Evolutionary conservation across 257 asterid species (phyloP).

Genomic region (Apocynum venetum): DNA sequence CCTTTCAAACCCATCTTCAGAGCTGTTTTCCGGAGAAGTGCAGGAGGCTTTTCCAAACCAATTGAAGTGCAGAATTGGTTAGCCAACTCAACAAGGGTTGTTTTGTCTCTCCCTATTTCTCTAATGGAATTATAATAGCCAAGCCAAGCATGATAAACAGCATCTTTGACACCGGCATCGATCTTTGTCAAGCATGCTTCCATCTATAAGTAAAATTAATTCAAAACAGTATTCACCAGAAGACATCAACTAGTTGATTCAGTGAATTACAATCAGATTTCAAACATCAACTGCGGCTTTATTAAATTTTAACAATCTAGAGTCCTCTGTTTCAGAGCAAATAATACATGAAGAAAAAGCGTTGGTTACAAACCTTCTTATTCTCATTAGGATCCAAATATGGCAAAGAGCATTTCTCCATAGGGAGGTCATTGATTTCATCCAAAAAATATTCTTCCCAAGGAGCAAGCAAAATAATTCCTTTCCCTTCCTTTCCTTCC

Average conservation of each 20-base stretch:
- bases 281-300: too few relatives aligned
- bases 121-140: constrained; percentile 79
- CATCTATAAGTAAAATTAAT: constrained; percentile 39
- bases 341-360: too few relatives aligned
- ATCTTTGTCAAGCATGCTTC: constrained; percentile 53
- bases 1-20: constrained; percentile 86
- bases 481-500: constrained; percentile 83
- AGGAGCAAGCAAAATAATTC: constrained; percentile 74
- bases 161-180: constrained; percentile 69
- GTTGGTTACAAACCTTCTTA: constrained; percentile 42
- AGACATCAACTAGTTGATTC: too few relatives aligned
- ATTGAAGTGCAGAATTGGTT: constrained; percentile 71
- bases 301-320: too few relatives aligned
- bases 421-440: constrained; percentile 70
- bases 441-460: constrained; percentile 89
- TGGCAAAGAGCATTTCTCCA: constrained; percentile 49
- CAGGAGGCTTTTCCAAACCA: constrained; percentile 75
- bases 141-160: constrained; percentile 88
- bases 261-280: too few relatives aligned
- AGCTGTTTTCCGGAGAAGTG: constrained; percentile 66
- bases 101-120: constrained; percentile 72
- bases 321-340: too few relatives aligned
- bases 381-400: constrained; percentile 38
- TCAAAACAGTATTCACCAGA: too few relatives aligned
- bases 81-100: constrained; percentile 74